Conservation (phyloP, 2,329 filamentous ascomycete species). For the Xylaria sp. region DNA sequence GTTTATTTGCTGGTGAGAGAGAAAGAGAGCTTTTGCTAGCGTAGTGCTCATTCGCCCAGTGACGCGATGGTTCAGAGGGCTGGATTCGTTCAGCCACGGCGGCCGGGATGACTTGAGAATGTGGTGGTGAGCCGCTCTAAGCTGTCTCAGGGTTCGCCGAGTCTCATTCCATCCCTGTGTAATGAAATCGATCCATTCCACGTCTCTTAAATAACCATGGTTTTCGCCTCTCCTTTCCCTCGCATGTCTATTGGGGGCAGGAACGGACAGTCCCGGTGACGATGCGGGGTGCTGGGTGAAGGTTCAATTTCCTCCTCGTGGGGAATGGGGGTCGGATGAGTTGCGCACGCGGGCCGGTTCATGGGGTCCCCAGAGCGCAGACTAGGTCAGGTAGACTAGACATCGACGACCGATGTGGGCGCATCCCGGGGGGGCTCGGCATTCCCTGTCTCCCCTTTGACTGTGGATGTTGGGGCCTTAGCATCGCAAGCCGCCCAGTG, state of each 20-base stretch:
- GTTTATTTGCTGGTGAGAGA: too few species aligned
- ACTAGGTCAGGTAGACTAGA: too few species aligned
- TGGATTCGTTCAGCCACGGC: neutral
- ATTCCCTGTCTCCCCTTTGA: neutral
- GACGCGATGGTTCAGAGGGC: too few species aligned
- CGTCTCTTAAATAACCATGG: neutral
- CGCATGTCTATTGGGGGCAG: neutral
- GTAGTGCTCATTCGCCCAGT: too few species aligned
- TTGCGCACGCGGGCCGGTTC: slow-evolving; percentile 19
- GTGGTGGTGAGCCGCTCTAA: neutral
- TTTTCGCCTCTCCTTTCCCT: neutral
- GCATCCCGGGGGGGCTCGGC: neutral
- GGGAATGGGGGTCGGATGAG: slow-evolving; percentile 15
- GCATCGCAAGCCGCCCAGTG: neutral
- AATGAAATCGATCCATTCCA: neutral
- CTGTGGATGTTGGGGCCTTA: neutral
- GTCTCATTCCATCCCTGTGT: neutral
- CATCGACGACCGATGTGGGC: neutral
- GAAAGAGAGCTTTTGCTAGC: too few species aligned
- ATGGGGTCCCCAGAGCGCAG: neutral
- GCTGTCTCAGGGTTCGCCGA: neutral
- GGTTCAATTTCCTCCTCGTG: slow-evolving; percentile 1
- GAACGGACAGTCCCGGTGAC: neutral
- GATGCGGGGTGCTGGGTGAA: neutral
- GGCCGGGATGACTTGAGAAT: slow-evolving; percentile 1